Evolutionary conservation across 441 rosid genomes (phyloP).

Genomic region (Flueggea neowawraea): DNA sequence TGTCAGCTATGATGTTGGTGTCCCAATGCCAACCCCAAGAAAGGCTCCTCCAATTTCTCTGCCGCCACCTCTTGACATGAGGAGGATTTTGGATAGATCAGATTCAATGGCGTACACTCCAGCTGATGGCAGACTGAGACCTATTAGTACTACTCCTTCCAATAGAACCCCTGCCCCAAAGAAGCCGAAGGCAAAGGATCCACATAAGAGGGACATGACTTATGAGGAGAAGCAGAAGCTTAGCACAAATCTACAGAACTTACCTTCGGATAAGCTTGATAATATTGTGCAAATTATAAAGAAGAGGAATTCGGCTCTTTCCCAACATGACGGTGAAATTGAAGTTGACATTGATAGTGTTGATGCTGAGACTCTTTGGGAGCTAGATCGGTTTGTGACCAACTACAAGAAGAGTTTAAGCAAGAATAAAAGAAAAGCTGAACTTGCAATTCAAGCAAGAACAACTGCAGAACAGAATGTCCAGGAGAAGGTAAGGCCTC

Average conservation of each 20-base stretch:
- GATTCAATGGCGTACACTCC: slow-evolving; percentile 50
- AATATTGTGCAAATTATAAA: slow-evolving; percentile 87
- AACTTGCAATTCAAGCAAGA: slow-evolving; percentile 79
- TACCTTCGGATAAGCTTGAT: slow-evolving; percentile 94
- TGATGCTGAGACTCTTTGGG: slow-evolving; percentile 99
- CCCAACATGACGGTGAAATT: slow-evolving; percentile 85
- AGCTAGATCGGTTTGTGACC: slow-evolving; percentile 93
- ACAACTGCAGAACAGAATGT: slow-evolving; percentile 53
- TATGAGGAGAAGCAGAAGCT: slow-evolving; percentile 98
- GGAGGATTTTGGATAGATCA: slow-evolving; percentile 75
- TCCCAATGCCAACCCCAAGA: slow-evolving; percentile 60
- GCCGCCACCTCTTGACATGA: slow-evolving; percentile 68
- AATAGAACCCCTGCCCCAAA: slow-evolving; percentile 81
- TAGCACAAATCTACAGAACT: slow-evolving; percentile 80
- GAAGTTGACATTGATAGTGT: slow-evolving; percentile 99
- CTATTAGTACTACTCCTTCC: slow-evolving; percentile 66
- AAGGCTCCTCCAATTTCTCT: slow-evolving; percentile 53
- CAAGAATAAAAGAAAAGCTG: slow-evolving; percentile 95
- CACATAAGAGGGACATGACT: slow-evolving; percentile 97
- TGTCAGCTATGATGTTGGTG: slow-evolving; percentile 49
- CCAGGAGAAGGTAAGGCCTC: slow-evolving; percentile 48
- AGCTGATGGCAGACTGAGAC: slow-evolving; percentile 30
- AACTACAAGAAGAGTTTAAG: slow-evolving; percentile 94
- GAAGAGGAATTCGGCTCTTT: slow-evolving; percentile 81
- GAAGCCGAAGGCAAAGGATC: slow-evolving; percentile 99